Base-by-base conservation (phyloP, 257 asterid species). In the Penstemon newberryi region DNA sequence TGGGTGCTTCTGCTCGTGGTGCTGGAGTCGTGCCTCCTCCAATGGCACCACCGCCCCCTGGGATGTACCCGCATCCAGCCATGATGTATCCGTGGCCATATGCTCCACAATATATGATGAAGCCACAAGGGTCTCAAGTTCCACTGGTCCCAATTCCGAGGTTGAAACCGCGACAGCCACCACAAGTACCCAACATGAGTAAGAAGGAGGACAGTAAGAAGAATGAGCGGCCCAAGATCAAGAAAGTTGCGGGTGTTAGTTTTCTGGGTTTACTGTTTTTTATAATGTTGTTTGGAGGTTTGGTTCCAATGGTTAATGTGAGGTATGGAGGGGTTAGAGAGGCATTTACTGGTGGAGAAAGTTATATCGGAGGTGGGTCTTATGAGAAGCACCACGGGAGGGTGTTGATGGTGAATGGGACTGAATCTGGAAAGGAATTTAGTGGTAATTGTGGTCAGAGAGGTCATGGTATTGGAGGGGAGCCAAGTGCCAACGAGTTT, bases 141-240 rank as follows among this genome's bases (percentile, higher is more conserved):
- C 97, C 96, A 6, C 74, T 91, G 86, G 84, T 90, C 70, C 97
- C 97, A 3, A 90, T 90, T 65, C 97, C 97, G 0, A 88, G 83
- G 83, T 71, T 85, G 91, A 86, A 79, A 66, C 78, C 88, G 0
- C 87, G 78, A 58, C 87, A 74, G 39, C 61, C 75, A 38, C 66
- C 64, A 38, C 56, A 83, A 9, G 72, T 77, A 0, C 82, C 84
- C 1, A 88, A 75, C 76, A 69, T 47, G 36, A 81, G 70, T 77
- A 86, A 82, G 87, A 90, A 84, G 78, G 70, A 54, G 0, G 93
- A 87, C 69, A 60, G 66, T 67, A 90, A 84, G 85, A 90, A 84
- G 82, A 78, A 67, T 1, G 89, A 78, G 69, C 82, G 80, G 69
- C 60, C 66, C 10, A 91, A 85, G 76, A 86, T 79, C 15, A 91